Conservation (phyloP, 2,329 filamentous ascomycete species). For the Fusarium hostae region DNA sequence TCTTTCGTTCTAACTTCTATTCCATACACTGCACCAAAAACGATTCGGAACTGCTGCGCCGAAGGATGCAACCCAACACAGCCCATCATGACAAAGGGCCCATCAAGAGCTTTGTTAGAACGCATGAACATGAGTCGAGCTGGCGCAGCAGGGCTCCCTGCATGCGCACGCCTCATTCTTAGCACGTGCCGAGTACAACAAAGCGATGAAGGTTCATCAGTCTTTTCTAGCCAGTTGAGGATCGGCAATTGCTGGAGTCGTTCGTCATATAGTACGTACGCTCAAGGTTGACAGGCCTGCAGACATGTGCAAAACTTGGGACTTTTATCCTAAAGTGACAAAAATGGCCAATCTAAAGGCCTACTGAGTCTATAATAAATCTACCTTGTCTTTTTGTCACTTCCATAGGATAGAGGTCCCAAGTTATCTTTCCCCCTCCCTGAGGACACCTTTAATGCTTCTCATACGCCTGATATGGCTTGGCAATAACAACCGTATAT, state of each 20-base stretch:
- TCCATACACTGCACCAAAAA: conserved; percentile 1
- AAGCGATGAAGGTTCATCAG: conserved; percentile 15
- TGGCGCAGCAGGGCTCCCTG: conserved; percentile 20
- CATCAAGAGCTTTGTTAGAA: conserved; percentile 7
- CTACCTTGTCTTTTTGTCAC: neutral
- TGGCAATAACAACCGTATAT: neutral
- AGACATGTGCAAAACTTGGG: neutral
- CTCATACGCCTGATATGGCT: neutral
- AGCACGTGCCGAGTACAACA: conserved; percentile 10
- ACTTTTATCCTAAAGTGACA: neutral
- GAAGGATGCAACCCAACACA: conserved; percentile 1
- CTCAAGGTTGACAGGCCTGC: conserved; percentile 7
- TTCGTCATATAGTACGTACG: conserved; percentile 24
- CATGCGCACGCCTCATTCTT: conserved; percentile 7
- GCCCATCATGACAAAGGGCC: conserved; percentile 6
- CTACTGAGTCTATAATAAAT: neutral
- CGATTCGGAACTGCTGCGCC: conserved; percentile 3
- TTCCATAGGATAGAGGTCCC: neutral
- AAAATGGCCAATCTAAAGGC: neutral
- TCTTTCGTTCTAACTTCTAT: neutral
- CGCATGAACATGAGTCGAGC: conserved; percentile 16
- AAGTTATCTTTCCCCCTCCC: neutral
- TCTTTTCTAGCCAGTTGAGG: neutral
- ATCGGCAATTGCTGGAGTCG: conserved; percentile 11
- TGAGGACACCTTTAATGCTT: neutral